Evolutionary conservation across 768 basidiomycete genomes (phyloP), one percentile per base, ranked within the genome.

Genomic region (Artomyces pyxidatus): DNA sequence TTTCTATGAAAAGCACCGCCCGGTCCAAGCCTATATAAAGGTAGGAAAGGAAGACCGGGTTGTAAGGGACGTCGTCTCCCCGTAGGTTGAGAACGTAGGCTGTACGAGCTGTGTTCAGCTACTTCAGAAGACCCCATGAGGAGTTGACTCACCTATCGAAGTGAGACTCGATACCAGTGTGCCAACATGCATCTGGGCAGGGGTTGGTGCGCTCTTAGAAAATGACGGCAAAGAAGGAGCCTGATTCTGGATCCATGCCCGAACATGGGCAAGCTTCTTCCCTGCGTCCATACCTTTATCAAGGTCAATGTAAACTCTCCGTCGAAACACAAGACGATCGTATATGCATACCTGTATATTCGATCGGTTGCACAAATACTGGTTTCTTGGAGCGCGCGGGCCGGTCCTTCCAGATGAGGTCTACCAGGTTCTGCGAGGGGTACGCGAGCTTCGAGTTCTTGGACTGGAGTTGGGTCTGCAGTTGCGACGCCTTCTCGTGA

Each of bases 21-120:
- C 63, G 64, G 11, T 81, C 71, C 8, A 77, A 61, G 3, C 81
- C 75, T 35, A 97, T 73, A 58, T 83, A 88, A 17, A 94, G 67
- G 61, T 95, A 98, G 0, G 87, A 78, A 45, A 86, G 87, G 70
- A 96, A 95, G 8, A 98, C 77, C 0, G 95, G 95, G 61, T 90
- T 93, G 71, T 81, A 89, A 0, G 90, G 89, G 41, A 97, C 83
- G 59, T 97, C 94, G 3, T 79, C 76, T 29, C 93, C 94, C 42
- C 95, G 85, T 47, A 94, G 69, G 61, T 98, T 98, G 28, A 97
- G 71, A 2, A 88, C 59, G 71, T 90, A 96, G 0, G 95, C 95
- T 80, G 67, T 26, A 21, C 12, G 39, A 27, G n/a, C n/a, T n/a
- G n/a, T n/a, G n/a, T n/a, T n/a, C n/a, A n/a, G n/a, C n/a, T n/a